Percentiles rank a stretch among this genome's conserved stretches.
Evolutionary conservation across 805 yeast species (phyloP).

Genomic region (Yamadazyma laniorum): DNA sequence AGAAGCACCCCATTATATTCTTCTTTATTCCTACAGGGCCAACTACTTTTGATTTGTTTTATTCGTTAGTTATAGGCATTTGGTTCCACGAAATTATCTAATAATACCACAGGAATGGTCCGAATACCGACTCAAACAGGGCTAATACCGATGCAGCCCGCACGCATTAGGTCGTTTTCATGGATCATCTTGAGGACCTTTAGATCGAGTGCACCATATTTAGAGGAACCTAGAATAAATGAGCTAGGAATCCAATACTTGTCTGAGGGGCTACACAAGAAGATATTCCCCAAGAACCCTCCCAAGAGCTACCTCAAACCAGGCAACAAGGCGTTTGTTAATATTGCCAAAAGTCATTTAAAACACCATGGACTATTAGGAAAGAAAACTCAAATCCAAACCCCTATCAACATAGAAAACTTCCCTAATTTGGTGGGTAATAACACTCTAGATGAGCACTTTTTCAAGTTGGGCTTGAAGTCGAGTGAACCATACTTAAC

Average conservation of each 20-base stretch:
- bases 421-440: conserved; percentile 75
- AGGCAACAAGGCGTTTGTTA: conserved; percentile 34
- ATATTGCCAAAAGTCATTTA: conserved; percentile 61
- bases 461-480: conserved; percentile 61
- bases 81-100: no score
- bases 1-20: no score
- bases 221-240: conserved; percentile 46
- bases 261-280: conserved; percentile 54
- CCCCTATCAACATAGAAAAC: conserved; percentile 55
- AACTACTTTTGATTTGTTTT: no score
- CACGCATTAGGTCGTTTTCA: no score
- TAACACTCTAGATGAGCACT: conserved; percentile 80
- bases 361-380: conserved; percentile 66
- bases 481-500: conserved; percentile 60
- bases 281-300: conserved; percentile 52
- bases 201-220: no score
- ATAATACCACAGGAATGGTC: no score
- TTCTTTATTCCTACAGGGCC: no score
- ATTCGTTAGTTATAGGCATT: no score
- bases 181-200: no score
- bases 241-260: conserved; percentile 81
- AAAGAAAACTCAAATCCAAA: conserved; percentile 60
- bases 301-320: conserved; percentile 27
- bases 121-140: no score
- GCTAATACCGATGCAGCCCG: no score